phyloP scores from a whole-genome alignment of 2,329 filamentous ascomycete species.

The Fusarium proliferatum region DNA sequence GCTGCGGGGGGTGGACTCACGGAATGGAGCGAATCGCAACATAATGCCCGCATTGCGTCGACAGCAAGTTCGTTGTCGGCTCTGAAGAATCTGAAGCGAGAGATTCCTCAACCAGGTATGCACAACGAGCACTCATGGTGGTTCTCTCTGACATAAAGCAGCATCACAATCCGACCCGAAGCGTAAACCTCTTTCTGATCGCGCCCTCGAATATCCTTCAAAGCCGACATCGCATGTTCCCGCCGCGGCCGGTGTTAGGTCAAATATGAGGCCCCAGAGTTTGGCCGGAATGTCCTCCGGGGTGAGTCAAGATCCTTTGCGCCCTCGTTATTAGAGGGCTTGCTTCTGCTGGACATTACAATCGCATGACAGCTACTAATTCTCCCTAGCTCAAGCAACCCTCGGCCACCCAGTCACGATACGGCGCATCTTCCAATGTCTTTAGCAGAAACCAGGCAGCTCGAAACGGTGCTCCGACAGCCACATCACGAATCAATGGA shows the following conservation, averaged over 20 bases:
- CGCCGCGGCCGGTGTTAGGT: slow-evolving; percentile 55
- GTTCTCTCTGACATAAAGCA: slow-evolving; percentile 46
- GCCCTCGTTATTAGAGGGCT: too few species aligned
- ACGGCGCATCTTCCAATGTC: slow-evolving; percentile 54
- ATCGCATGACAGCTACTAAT: slow-evolving; percentile 6
- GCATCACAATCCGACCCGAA: slow-evolving; percentile 68
- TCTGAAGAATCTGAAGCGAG: slow-evolving; percentile 62
- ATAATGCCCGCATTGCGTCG: slow-evolving; percentile 63
- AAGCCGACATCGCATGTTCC: slow-evolving; percentile 52
- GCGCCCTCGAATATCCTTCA: slow-evolving; percentile 62
- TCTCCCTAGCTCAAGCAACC: slow-evolving; percentile 50
- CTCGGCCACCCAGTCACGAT: slow-evolving; percentile 49
- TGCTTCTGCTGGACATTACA: slow-evolving; percentile 1
- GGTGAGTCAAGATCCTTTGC: slow-evolving; percentile 37
- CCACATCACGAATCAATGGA: slow-evolving; percentile 61
- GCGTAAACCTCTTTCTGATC: slow-evolving; percentile 67
- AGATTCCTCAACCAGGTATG: slow-evolving; percentile 58
- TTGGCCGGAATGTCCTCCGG: slow-evolving; percentile 48
- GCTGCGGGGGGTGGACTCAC: slow-evolving; percentile 56
- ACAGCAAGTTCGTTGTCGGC: slow-evolving; percentile 55
- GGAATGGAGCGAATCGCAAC: slow-evolving; percentile 70
- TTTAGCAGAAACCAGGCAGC: slow-evolving; percentile 69
- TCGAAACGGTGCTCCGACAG: slow-evolving; percentile 60
- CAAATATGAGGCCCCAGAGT: slow-evolving; percentile 59
- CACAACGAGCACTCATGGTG: not conserved